Base-by-base conservation (phyloP, 805 yeast species). In the Monosporozyma aerobia region DNA sequence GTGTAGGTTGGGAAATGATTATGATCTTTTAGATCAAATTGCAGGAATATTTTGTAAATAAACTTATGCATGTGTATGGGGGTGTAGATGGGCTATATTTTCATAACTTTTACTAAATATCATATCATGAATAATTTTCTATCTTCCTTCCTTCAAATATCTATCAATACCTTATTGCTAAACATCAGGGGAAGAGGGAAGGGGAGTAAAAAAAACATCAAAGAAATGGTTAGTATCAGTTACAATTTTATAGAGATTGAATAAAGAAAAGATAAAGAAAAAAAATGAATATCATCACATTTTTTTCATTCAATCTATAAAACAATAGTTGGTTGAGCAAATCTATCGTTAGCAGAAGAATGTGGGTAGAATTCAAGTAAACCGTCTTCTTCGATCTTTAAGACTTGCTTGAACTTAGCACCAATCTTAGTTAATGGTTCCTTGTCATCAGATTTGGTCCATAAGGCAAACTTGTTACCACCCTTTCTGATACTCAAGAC, bases 401-500 rank as follows among this genome's bases (percentile, higher is more conserved):
- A 78, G 48, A 87, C 88, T 71, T 81, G 83, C 79, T 89, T 92
- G 73, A 92, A 87, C 69, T 84, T 83, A 68, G 82, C 83, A 64
- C 97, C 97, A 61, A 89, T 84, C 59, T 85, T 80, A 61, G 74
- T 78, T 67, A 87, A 77, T 59, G 85, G 83, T 51, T 71, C 73
- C 61, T 72, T 73, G 61, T 82, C 80, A 63, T 85, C 81, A 56
- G 90, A 79, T 69, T 83, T 85, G 58, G 97, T 92, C 99, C 99
- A 92, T 69, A 92, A 76, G 66, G 95, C 92, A 69, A 92, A 79
- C 72, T 89, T 86, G 77, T 79, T 81, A 59, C 82, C 88, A 60
- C 80, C 82, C 68, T 81, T 84, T 78, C 97, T 87, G 64, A 87
- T 82, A 70, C 87, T 88, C 68, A 89, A 82, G 59, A 94, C 96